Conservation (phyloP, 257 asterid genomes). For the Jacaranda mimosifolia region DNA sequence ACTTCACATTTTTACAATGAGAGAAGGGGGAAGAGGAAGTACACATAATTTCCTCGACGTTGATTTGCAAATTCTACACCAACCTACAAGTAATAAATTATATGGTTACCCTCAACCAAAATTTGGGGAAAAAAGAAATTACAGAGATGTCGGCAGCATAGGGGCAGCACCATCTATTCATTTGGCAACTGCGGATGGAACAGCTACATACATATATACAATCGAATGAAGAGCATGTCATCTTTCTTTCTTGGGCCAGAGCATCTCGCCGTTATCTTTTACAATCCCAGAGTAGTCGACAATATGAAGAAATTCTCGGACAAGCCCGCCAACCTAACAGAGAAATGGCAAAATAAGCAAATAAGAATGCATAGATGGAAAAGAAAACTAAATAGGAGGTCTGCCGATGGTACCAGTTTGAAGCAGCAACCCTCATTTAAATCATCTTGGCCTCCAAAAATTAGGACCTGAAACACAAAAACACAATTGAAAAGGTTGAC, state of each 20-base stretch:
- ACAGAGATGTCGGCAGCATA: slow-evolving; percentile 26
- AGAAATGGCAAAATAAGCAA: slow-evolving; percentile 24
- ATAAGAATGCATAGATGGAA: background rate
- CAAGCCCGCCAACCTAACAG: slow-evolving; percentile 40
- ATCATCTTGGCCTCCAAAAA: slow-evolving; percentile 80
- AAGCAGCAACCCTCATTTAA: slow-evolving; percentile 31
- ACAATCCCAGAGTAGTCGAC: background rate
- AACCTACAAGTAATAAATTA: slow-evolving; percentile 29
- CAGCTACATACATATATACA: slow-evolving; percentile 47
- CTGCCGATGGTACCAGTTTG: slow-evolving; percentile 40
- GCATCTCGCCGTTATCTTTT: slow-evolving; percentile 5
- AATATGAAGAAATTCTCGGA: slow-evolving; percentile 23
- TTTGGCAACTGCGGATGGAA: slow-evolving; percentile 32
- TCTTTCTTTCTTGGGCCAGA: slow-evolving; percentile 25
- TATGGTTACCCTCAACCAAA: slow-evolving; percentile 39
- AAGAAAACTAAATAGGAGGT: background rate
- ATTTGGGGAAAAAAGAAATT: slow-evolving; percentile 38
- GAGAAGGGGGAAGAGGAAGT: background rate
- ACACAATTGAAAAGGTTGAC: background rate
- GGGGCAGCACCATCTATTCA: slow-evolving; percentile 33
- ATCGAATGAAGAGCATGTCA: slow-evolving; percentile 17
- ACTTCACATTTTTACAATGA: slow-evolving; percentile 24
- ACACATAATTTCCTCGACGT: slow-evolving; percentile 36
- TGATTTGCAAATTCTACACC: slow-evolving; percentile 35
- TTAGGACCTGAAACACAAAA: slow-evolving; percentile 66